A percentile compares a stretch with the other conserved stretches of the same genome.
These are phyloP conservation scores for Aspergillus pseudoviridinutans DNA, from an alignment of 2,329 filamentous ascomycete genomes.

Conservation along the genomic window DNA sequence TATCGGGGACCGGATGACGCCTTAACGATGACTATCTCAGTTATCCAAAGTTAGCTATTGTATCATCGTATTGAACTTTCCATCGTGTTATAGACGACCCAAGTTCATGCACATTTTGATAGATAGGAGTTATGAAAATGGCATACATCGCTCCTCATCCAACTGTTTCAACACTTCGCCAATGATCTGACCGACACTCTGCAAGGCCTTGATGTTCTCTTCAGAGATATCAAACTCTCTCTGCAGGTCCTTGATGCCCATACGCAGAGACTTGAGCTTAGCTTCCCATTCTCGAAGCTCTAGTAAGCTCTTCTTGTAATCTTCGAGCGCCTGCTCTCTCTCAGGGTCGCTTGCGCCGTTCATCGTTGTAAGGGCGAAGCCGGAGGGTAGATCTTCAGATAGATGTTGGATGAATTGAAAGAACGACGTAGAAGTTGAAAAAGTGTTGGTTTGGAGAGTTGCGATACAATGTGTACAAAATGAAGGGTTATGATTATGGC, in stretches of 20 bases:
- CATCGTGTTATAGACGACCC: background rate
- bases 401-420: background rate
- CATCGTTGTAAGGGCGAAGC: slow-evolving; percentile 26
- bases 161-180: slow-evolving; percentile 98
- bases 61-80: background rate
- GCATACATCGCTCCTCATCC: slow-evolving; percentile 95
- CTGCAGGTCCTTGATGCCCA: slow-evolving; percentile 94
- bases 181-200: slow-evolving; percentile 99
- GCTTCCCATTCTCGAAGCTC: slow-evolving; percentile 98
- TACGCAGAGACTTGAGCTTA: slow-evolving; percentile 87
- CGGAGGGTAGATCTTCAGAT: slow-evolving; percentile 4
- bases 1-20: slow-evolving; percentile 96
- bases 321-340: slow-evolving; percentile 65
- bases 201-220: slow-evolving; percentile 98
- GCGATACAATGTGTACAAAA: slow-evolving; percentile 6
- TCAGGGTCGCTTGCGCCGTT: slow-evolving; percentile 48
- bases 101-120: background rate
- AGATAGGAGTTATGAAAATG: background rate
- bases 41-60: slow-evolving; percentile 15
- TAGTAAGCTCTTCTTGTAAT: slow-evolving; percentile 76
- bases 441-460: background rate
- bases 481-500: slow-evolving; percentile 12
- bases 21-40: slow-evolving; percentile 81
- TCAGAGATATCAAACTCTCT: slow-evolving; percentile 96
- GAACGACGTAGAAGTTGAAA: slow-evolving; percentile 1